phyloP scores from a whole-genome alignment of 2,329 filamentous ascomycete species.

The Pyricularia pennisetigena region DNA sequence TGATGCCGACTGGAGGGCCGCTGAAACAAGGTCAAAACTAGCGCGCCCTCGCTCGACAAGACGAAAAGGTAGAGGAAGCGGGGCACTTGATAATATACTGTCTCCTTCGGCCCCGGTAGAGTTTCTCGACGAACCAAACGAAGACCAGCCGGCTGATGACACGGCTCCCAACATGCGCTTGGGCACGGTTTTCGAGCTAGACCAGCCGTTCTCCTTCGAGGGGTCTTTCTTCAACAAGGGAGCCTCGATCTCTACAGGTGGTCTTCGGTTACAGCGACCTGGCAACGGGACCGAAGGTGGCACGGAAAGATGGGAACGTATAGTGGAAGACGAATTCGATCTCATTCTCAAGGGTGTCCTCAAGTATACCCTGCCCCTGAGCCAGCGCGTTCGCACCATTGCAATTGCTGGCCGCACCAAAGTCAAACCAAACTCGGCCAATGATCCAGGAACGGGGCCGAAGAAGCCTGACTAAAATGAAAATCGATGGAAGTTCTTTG shows the following conservation, averaged over 20 bases:
- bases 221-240: conserved; percentile 76
- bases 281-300: conserved; percentile 86
- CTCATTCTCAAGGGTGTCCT: conserved; percentile 85
- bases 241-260: conserved; percentile 64
- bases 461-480: neutral
- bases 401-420: conserved; percentile 49
- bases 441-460: conserved; percentile 30
- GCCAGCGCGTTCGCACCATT: conserved; percentile 47
- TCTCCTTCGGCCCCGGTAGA: neutral
- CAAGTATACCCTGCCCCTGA: conserved; percentile 64
- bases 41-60: neutral
- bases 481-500: neutral
- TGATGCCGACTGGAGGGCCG: conserved; percentile 21
- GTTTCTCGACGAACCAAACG: conserved; percentile 22
- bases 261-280: conserved; percentile 71
- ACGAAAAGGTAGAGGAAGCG: neutral
- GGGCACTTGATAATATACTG: neutral
- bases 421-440: conserved; percentile 54
- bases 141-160: conserved; percentile 56
- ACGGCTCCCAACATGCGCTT: conserved; percentile 77
- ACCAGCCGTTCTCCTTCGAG: conserved; percentile 82
- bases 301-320: conserved; percentile 78
- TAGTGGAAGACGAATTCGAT: conserved; percentile 86
- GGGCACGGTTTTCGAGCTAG: conserved; percentile 79
- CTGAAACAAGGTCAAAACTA: neutral